Evolutionary conservation across 2,329 filamentous ascomycete species (phyloP), one percentile per base, ranked within the genome.

Genomic region (Septoria linicola): DNA sequence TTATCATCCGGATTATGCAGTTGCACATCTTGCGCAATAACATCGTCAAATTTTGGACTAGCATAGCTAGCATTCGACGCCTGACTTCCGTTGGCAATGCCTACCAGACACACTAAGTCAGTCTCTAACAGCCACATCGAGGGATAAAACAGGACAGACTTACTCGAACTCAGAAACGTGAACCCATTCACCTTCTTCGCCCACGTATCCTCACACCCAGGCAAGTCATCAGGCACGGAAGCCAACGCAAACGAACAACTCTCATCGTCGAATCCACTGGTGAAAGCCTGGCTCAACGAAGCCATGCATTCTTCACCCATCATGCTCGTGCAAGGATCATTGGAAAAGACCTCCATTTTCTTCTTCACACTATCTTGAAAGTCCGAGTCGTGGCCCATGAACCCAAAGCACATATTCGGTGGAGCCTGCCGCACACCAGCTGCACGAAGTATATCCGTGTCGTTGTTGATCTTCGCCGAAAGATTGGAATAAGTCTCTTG

Each of bases 381-480:
- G 14, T 48, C 44, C 8, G 44, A 19, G 14, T 21, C 34, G 4
- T 16, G 21, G 13, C 44, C 17, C 44, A 48, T 41, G 10, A 41
- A 30, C 5, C 44, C 44, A n/a, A 48, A 32, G 13, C 44, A 48
- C 44, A 48, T 48, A 14, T 48, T 48, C 21, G 44, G 44, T 17
- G 44, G 14, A 20, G 36, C 3, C 25, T 40, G 44, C 8, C 23
- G 35, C 10, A 32, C 7, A 6, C 23, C 17, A 2, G 44, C 44
- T 19, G n/a, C 44, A 5, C 34, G 34, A 19, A 48, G 25, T 25
- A 17, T 35, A 21, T 48, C 44, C 3, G 44, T 34, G 27, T 48
- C 44, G 13, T 48, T 48, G 17, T 34, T 35, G 11, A 48, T 39
- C 20, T 48, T 48, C 10, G 44, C 44, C 4, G 44, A 48, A 3